phyloP scores from a whole-genome alignment of 768 basidiomycete genomes.

The Holtermannia corniformis region DNA sequence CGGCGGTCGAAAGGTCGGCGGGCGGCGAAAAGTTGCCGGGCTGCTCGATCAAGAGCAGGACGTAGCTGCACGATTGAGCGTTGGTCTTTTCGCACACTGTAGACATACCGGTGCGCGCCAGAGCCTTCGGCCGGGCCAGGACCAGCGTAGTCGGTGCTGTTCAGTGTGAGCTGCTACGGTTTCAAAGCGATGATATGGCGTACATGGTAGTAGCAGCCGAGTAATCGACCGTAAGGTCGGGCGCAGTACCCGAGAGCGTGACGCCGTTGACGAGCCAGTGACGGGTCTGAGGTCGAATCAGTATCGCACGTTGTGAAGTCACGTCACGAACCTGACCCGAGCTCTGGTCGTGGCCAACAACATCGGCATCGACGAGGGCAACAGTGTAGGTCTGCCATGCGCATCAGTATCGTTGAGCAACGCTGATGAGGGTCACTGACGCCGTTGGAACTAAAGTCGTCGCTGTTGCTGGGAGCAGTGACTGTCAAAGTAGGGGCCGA shows the following conservation, averaged over 20 bases:
- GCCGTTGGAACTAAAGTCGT: conserved; percentile 40
- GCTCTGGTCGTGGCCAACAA: conserved; percentile 54
- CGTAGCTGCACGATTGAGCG: conserved; percentile 49
- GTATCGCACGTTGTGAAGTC: not conserved
- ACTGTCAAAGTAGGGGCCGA: conserved; percentile 52
- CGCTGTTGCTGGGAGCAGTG: conserved; percentile 48
- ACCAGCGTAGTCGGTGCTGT: conserved; percentile 59
- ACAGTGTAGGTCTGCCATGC: conserved; percentile 49
- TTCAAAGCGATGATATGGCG: conserved; percentile 8
- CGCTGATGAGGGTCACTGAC: not conserved
- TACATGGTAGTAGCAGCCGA: conserved; percentile 29
- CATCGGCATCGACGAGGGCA: conserved; percentile 64
- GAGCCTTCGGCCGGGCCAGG: conserved; percentile 60
- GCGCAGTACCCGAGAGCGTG: conserved; percentile 16
- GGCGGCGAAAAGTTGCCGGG: conserved; percentile 57
- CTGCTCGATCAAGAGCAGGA: conserved; percentile 57
- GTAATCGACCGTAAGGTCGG: conserved; percentile 30
- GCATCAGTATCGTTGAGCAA: not conserved
- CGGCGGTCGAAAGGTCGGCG: conserved; percentile 48
- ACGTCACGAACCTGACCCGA: conserved; percentile 45
- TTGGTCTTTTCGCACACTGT: not conserved
- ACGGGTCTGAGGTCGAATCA: conserved; percentile 45
- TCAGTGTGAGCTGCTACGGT: not conserved
- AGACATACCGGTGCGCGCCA: conserved; percentile 59
- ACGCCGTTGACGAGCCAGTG: conserved; percentile 75